Percentiles rank a stretch among this genome's conserved stretches.
phyloP scores from a whole-genome alignment of 768 basidiomycete genomes.

The Artomyces pyxidatus region DNA sequence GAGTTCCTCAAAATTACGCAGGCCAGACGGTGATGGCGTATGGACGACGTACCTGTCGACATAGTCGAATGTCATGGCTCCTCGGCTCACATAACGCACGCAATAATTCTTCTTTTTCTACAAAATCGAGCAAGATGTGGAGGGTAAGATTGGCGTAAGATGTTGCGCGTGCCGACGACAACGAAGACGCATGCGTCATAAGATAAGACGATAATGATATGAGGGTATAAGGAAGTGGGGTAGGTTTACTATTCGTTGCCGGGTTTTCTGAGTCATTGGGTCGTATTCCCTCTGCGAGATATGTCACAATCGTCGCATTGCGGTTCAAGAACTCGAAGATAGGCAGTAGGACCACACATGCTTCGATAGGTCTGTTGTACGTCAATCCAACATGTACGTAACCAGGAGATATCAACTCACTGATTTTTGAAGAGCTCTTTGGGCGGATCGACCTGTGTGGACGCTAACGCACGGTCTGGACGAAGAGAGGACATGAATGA shows the following conservation, averaged over 20 bases:
- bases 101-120: conserved; percentile 43
- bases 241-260: conserved; percentile 17
- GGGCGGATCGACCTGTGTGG: conserved; percentile 37
- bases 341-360: conserved; percentile 48
- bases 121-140: conserved; percentile 42
- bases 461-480: conserved; percentile 44
- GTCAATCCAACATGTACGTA: neutral
- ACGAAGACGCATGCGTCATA: conserved; percentile 58
- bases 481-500: conserved; percentile 44
- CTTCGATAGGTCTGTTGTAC: conserved; percentile 49
- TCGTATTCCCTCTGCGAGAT: conserved; percentile 34
- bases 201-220: conserved; percentile 58
- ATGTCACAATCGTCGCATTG: conserved; percentile 41
- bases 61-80: conserved; percentile 40
- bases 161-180: conserved; percentile 46
- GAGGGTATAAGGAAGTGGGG: conserved; percentile 38
- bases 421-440: conserved; percentile 50
- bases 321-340: conserved; percentile 51
- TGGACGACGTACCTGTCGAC: conserved; percentile 45
- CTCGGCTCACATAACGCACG: conserved; percentile 35
- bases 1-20: neutral
- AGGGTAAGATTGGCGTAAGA: conserved; percentile 56
- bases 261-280: conserved; percentile 19
- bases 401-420: conserved; percentile 24
- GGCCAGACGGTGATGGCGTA: too few relatives aligned